phyloP scores from a whole-genome alignment of 352 stramenopile genomes.

The Pythium pyrilobum region DNA sequence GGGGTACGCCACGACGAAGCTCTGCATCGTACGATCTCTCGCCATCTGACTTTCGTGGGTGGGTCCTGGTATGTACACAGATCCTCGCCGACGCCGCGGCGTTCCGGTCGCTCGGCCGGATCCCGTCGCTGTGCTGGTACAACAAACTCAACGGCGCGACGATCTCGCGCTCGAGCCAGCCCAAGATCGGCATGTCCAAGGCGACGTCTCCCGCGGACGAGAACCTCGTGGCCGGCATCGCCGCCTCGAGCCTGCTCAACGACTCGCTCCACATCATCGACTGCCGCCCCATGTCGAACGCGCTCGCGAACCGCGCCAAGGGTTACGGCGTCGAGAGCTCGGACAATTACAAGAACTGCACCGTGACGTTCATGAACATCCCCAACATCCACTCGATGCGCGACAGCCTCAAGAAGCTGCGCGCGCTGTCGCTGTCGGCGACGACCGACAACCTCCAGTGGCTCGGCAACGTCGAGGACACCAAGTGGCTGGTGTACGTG shows the following conservation, averaged over 20 bases:
- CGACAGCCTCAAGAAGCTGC: slow-evolving; percentile 84
- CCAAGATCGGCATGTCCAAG: slow-evolving; percentile 80
- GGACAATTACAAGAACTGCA: slow-evolving; percentile 93
- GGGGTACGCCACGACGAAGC: too few relatives aligned
- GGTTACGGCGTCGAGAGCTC: slow-evolving; percentile 95
- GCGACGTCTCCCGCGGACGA: slow-evolving; percentile 68
- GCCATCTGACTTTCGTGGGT: neutral
- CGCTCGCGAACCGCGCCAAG: slow-evolving; percentile 80
- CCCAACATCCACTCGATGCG: slow-evolving; percentile 99
- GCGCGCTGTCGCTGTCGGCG: slow-evolving; percentile 63
- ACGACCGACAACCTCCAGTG: slow-evolving; percentile 92
- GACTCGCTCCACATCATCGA: slow-evolving; percentile 79
- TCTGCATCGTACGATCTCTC: too few relatives aligned
- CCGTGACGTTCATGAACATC: slow-evolving; percentile 98
- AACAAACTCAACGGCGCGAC: slow-evolving; percentile 63
- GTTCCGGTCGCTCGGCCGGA: slow-evolving; percentile 69
- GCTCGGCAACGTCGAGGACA: slow-evolving; percentile 91
- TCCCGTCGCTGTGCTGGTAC: slow-evolving; percentile 69
- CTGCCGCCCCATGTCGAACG: slow-evolving; percentile 77
- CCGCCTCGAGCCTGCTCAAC: slow-evolving; percentile 53
- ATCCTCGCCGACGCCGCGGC: slow-evolving; percentile 68
- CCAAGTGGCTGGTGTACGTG: slow-evolving; percentile 96
- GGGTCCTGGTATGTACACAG: slow-evolving; percentile 5
- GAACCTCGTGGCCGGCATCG: slow-evolving; percentile 59
- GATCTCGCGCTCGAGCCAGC: slow-evolving; percentile 73